Evolutionary conservation across 2,329 filamentous ascomycete genomes (phyloP), one percentile per base, ranked within the genome.

Genomic region (Curvularia spicifera): DNA sequence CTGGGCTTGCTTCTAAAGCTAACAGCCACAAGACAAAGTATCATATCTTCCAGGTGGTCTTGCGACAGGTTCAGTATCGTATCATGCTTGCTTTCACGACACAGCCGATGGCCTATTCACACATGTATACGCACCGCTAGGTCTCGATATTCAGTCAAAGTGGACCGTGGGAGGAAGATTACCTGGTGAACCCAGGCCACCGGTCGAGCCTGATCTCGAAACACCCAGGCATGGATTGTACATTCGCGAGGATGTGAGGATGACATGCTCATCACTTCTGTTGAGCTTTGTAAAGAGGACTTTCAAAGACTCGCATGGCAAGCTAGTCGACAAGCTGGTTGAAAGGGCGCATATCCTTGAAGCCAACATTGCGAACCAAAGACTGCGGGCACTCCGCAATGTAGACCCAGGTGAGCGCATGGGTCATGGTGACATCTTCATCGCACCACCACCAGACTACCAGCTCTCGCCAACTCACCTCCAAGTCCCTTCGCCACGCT

Each of bases 231-330:
- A 85, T 40, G 92, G 91, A 0, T 79, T 96, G 12, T 96, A 93
- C 72, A 80, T 96, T 42, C 84, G 90, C n/a, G 92, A 96, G 80
- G 92, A 96, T 65, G 88, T 95, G 48, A 89, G 92, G 62, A 87
- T 96, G 82, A 85, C 85, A 56, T 96, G 91, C 79, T 94, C 93
- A 69, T 80, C 92, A 57, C 80, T 95, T 61, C 85, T 95, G 80
- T 83, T 87, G 0, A 78, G 80, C 7, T 96, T 96, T 70, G 90
- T 96, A 57, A 93, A 91, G 81, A 90, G 87, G 78, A 95, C 91
- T 13, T 83, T 96, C 45, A 90, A 90, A 69, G 91, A 90, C 70
- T 86, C 90, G 0, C 91, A 96, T 69, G 83, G 81, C 9, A 81
- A 84, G 2, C 82, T 96, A 4, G 89, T 94, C 2, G 86, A 89